Evolutionary conservation across 2,329 filamentous ascomycete genomes (phyloP).

Genomic region (Claviceps fusiformis): DNA sequence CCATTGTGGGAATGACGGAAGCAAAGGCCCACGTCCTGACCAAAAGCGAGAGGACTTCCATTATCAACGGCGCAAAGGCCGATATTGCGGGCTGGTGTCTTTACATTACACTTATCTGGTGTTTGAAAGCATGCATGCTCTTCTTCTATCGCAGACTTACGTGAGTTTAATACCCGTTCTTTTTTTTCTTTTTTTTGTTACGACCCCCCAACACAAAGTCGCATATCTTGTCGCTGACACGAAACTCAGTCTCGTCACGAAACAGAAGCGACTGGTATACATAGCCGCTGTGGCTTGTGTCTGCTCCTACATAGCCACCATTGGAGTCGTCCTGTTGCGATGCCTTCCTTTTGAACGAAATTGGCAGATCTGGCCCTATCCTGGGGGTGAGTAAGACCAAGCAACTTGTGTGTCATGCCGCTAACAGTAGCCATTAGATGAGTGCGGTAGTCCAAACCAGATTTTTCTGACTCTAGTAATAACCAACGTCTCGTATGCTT

Average conservation of each 20-base stretch:
- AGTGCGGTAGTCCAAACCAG: constrained; percentile 10
- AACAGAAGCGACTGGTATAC: constrained; percentile 9
- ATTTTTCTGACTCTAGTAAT: constrained; percentile 11
- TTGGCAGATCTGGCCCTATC: constrained; percentile 15
- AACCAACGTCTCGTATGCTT: constrained; percentile 12
- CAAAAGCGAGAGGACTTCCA: constrained; percentile 5
- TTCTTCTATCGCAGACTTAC: constrained; percentile 26
- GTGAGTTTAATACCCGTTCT: constrained; percentile 11
- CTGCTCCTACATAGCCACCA: constrained; percentile 9
- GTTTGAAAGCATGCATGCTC: constrained; percentile 24
- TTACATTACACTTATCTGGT: constrained; percentile 25
- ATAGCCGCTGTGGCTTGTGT: constrained; percentile 9
- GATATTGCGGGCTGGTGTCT: constrained; percentile 20
- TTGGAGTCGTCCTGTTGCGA: constrained; percentile 10
- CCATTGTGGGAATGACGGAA: constrained; percentile 12
- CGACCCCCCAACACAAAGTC: neutral
- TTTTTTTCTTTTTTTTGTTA: no score
- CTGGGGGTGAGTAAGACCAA: constrained; percentile 7
- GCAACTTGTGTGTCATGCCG: neutral
- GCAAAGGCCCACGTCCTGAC: constrained; percentile 8
- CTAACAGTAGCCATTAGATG: constrained; percentile 5
- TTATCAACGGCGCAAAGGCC: constrained; percentile 10
- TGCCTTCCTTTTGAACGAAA: constrained; percentile 13
- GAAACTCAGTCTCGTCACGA: constrained; percentile 9
- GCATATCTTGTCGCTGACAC: neutral